Conservation (phyloP, 2,329 filamentous ascomycete genomes). For the Colletotrichum musae region DNA sequence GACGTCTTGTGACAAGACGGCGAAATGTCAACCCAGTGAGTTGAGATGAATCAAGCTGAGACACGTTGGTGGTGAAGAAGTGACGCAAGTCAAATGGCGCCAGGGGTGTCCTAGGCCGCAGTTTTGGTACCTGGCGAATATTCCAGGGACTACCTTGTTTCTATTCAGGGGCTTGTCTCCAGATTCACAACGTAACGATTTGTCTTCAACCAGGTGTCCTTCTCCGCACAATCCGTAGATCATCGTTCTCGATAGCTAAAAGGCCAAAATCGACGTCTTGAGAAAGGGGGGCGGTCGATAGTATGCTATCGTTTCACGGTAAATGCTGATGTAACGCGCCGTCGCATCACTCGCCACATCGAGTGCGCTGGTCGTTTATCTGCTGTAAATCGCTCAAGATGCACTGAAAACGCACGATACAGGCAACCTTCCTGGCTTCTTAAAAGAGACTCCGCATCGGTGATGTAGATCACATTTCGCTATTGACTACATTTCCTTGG, state of each 20-base stretch:
- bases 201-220: no score
- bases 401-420: no score
- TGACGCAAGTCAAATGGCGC: conserved; percentile 9
- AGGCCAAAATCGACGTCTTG: not conserved
- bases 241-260: not conserved
- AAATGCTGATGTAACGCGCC: conserved; percentile 12
- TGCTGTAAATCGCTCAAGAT: not conserved
- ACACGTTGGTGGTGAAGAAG: conserved; percentile 7
- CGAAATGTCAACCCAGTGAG: conserved; percentile 20
- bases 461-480: no score
- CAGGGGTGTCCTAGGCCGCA: no score
- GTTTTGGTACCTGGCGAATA: not conserved
- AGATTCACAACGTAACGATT: not conserved
- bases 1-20: conserved; percentile 38
- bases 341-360: conserved; percentile 8
- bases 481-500: not conserved
- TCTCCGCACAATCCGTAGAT: conserved; percentile 16
- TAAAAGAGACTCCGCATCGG: no score
- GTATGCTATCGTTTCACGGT: conserved; percentile 13
- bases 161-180: not conserved
- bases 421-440: no score
- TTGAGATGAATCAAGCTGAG: conserved; percentile 38
- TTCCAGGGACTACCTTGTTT: conserved; percentile 1
- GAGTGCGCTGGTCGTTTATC: not conserved
- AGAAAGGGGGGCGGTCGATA: not conserved